Percentiles rank a stretch among this genome's conserved stretches.
Conservation (phyloP, 805 yeast species). For the Tetrapisispora phaffii region DNA sequence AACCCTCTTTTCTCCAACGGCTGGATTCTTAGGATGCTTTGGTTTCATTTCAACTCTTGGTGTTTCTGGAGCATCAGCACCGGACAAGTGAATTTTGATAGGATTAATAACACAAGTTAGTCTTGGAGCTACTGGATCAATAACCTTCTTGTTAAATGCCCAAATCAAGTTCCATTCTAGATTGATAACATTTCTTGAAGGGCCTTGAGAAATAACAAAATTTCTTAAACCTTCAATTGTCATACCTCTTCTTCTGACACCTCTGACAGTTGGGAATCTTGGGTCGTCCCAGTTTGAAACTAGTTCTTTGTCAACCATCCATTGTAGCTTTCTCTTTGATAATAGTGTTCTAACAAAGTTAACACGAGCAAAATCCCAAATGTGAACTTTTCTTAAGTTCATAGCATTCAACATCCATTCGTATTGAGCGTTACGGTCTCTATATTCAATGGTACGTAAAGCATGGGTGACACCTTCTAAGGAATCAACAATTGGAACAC, state of each 20-base stretch:
- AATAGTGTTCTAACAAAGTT: conserved; percentile 92
- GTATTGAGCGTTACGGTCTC: conserved; percentile 97
- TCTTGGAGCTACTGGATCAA: conserved; percentile 96
- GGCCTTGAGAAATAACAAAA: conserved; percentile 93
- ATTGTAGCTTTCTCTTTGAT: conserved; percentile 95
- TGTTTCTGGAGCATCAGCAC: conserved; percentile 52
- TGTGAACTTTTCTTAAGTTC: conserved; percentile 79
- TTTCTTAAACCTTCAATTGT: conserved; percentile 93
- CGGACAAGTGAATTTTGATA: conserved; percentile 54
- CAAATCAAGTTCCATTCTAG: conserved; percentile 96
- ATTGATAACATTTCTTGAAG: conserved; percentile 92
- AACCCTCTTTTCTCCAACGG: conserved; percentile 75
- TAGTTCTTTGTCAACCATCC: conserved; percentile 90
- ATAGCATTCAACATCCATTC: conserved; percentile 88
- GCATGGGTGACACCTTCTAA: conserved; percentile 97
- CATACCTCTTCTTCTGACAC: conserved; percentile 99
- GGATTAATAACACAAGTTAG: conserved; percentile 75
- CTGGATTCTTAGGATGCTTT: conserved; percentile 92
- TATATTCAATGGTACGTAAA: conserved; percentile 93
- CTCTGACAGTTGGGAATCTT: conserved; percentile 98
- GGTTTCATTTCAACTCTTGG: conserved; percentile 65
- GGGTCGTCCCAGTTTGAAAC: conserved; percentile 98
- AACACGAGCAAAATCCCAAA: conserved; percentile 97
- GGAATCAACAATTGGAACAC: conserved; percentile 94
- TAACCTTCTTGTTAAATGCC: conserved; percentile 94